These are phyloP conservation scores for Zopfochytrium polystomum DNA, from an alignment of 371 early-diverging fungal genomes.

Conservation along the genomic window DNA sequence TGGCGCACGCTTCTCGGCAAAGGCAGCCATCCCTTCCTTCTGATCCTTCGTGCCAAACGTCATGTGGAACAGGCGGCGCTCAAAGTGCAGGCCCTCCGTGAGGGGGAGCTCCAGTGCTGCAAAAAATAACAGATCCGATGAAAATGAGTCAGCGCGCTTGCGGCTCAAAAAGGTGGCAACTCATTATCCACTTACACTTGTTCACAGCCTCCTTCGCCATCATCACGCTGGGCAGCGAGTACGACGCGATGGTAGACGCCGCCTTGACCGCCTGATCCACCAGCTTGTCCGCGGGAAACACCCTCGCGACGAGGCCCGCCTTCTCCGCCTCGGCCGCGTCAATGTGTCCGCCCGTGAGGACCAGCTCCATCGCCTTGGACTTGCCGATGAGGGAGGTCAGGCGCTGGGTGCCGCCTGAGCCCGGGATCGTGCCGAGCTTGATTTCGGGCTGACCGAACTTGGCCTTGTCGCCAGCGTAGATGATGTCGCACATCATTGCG, in stretches of 20 bases:
- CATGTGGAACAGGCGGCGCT: conserved; percentile 91
- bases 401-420: conserved; percentile 67
- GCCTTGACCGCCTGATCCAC: conserved; percentile 90
- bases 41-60: conserved; percentile 94
- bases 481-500: conserved; percentile 97
- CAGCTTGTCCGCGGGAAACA: conserved; percentile 82
- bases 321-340: conserved; percentile 84
- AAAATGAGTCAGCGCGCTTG: neutral
- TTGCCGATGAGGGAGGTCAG: conserved; percentile 94
- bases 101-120: conserved; percentile 85
- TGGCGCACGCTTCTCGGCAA: conserved; percentile 91
- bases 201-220: conserved; percentile 97
- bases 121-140: conserved; percentile 1
- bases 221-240: conserved; percentile 83
- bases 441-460: conserved; percentile 98
- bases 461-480: conserved; percentile 96
- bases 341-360: conserved; percentile 84
- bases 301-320: conserved; percentile 84
- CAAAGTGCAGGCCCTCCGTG: conserved; percentile 82
- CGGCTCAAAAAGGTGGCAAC: neutral
- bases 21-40: conserved; percentile 97
- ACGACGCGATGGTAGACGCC: conserved; percentile 77
- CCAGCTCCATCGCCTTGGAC: conserved; percentile 97
- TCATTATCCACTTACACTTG: conserved; percentile 56
- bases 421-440: conserved; percentile 93